These are phyloP conservation scores for Tuber magnatum DNA, from an alignment of 495 filamentous ascomycete species.

Conservation along the genomic window DNA sequence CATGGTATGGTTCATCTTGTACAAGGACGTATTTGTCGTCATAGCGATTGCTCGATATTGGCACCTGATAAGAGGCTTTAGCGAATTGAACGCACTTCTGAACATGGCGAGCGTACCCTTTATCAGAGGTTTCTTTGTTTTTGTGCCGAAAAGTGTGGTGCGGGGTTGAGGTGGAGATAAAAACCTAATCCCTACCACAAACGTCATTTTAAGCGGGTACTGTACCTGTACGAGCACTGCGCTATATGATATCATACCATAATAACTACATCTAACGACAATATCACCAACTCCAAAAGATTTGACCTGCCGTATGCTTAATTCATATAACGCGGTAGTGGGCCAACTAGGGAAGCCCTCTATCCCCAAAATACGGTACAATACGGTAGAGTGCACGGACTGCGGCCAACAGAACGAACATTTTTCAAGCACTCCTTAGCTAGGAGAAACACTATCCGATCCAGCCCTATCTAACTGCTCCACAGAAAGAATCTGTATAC, in stretches of 20 bases:
- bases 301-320: background rate
- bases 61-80: slow-evolving; percentile 5
- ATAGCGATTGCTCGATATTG: slow-evolving; percentile 48
- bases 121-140: background rate
- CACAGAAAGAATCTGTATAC: background rate
- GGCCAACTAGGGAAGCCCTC: background rate
- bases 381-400: background rate
- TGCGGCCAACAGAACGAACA: background rate
- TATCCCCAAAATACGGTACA: background rate
- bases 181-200: background rate
- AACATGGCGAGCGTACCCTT: background rate
- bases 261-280: background rate
- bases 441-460: background rate
- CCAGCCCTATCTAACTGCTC: background rate
- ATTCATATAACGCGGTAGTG: background rate
- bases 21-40: slow-evolving; percentile 70
- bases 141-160: background rate
- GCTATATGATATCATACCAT: background rate
- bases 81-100: background rate
- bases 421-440: background rate
- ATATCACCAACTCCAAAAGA: background rate
- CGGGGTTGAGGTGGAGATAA: background rate
- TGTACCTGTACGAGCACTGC: too few relatives aligned
- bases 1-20: slow-evolving; percentile 81
- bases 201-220: background rate